phyloP scores from a whole-genome alignment of 352 stramenopile genomes.

The Elongisporangium prolatum region DNA sequence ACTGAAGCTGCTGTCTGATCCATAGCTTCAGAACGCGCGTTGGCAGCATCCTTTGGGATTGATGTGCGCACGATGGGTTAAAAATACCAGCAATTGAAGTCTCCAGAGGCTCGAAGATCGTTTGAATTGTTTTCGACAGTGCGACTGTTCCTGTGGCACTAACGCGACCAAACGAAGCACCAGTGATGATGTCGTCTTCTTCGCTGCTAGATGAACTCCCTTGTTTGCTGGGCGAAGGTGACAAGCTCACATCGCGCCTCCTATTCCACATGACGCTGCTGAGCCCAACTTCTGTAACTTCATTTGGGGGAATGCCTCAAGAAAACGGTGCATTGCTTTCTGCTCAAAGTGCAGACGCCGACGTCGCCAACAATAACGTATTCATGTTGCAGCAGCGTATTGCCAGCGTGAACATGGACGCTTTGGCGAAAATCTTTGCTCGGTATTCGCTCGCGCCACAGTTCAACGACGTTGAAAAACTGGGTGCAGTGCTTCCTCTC shows the following conservation, averaged over 20 bases:
- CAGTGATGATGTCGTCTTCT: constrained; percentile 30
- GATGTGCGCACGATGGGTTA: neutral
- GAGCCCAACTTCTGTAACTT: constrained; percentile 3
- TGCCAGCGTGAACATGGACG: constrained; percentile 17
- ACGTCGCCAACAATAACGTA: neutral
- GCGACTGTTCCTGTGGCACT: neutral
- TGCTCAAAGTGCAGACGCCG: neutral
- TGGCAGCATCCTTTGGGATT: neutral
- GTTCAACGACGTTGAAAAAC: constrained; percentile 16
- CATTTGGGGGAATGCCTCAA: neutral
- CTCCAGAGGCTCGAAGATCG: neutral
- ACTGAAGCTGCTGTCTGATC: neutral
- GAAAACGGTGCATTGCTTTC: neutral
- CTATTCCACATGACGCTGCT: constrained; percentile 32
- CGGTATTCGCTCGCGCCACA: constrained; percentile 41
- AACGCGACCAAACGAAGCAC: neutral
- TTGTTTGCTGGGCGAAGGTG: constrained; percentile 50
- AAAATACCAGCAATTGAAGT: neutral
- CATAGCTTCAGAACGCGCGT: neutral
- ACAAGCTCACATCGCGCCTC: constrained; percentile 49
- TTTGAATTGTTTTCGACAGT: neutral
- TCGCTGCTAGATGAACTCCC: constrained; percentile 59
- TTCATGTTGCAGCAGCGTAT: constrained; percentile 11
- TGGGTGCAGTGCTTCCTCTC: constrained; percentile 11
- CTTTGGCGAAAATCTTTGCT: constrained; percentile 35